These are phyloP conservation scores for Brassica cretica DNA, from an alignment of 345 rosid genomes.

Conservation along the genomic window DNA sequence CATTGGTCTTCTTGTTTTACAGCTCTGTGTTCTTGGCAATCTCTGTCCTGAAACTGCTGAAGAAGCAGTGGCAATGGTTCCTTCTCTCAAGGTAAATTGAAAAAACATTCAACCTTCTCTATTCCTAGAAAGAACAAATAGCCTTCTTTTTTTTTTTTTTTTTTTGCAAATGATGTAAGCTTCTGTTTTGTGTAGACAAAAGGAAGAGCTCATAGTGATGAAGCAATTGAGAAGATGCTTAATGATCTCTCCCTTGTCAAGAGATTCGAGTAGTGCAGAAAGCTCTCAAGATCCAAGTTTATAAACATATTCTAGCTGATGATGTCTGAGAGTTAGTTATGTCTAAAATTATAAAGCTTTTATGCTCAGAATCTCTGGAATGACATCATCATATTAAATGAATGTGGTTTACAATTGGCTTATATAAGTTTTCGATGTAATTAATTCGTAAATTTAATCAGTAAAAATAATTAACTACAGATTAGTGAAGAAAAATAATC, in stretches of 20 bases:
- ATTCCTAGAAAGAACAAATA: background rate
- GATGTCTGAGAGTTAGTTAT: background rate
- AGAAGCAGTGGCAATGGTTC: slow-evolving; percentile 98
- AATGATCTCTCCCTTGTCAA: slow-evolving; percentile 81
- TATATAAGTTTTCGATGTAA: background rate
- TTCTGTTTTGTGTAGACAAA: slow-evolving; percentile 58
- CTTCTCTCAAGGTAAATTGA: slow-evolving; percentile 81
- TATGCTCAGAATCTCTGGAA: background rate
- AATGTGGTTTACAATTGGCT: slow-evolving; percentile 12
- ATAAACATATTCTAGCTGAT: background rate
- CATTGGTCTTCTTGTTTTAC: slow-evolving; percentile 30
- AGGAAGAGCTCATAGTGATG: slow-evolving; percentile 83
- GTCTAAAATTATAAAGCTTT: slow-evolving; percentile 2
- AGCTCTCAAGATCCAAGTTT: background rate
- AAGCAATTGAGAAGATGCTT: slow-evolving; percentile 88
- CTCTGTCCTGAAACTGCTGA: slow-evolving; percentile 96
- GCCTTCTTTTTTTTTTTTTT: background rate
- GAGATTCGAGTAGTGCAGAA: slow-evolving; percentile 61
- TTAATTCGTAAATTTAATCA: background rate
- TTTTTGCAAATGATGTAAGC: slow-evolving; percentile 12
- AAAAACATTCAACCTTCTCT: background rate
- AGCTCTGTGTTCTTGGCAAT: slow-evolving; percentile 98
- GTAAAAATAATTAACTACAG: background rate
- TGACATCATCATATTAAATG: background rate
- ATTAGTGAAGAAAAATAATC: background rate